Base-by-base conservation (phyloP, 2,329 filamentous ascomycete genomes). In the Stagonosporopsis rhizophila region DNA sequence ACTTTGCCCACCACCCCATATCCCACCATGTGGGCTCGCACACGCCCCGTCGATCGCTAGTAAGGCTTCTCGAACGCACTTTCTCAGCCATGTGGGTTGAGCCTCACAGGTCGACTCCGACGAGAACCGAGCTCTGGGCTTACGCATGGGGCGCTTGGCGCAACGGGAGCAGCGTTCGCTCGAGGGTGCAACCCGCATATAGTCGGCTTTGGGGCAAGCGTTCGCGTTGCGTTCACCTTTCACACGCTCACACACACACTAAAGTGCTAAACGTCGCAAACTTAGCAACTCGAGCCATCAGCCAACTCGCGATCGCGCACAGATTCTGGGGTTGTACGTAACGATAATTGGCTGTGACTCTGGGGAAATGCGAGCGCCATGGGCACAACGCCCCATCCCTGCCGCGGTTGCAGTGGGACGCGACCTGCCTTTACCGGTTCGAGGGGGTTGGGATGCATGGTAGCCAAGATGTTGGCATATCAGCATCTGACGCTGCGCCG, bases 271-370 rank as follows among this genome's bases (percentile, higher is more conserved):
- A 25, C 6, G 8, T 25, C 23, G 23, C 23, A 25, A 25, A 25
- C 23, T 25, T 25, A 6, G 23, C n/a, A n/a, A 25, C 23, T 25
- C 23, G 23, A 25, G 23, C 23, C 23, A 25, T 25, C 2, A 25
- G 23, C 6, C 15, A 35, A 22, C 37, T 56, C 41, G 17, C 25
- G 9, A 27, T 39, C 45, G 44, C 34, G 45, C 52, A 38, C 59
- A 57, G 27, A 5, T 30, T 22, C 49, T 52, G 46, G 45, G 47
- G 56, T 55, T 35, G 46, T 60, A 68, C 67, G 61, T 67, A 66
- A 66, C 51, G 27, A 48, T 56, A 61, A 67, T 66, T 67, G 60
- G 65, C 62, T 52, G 42, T 27, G n/a, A 49, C 44, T 52, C 57
- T 55, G 49, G 51, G 51, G 46, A 52, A 48, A 28, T 39, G 27